Base-by-base conservation (phyloP, 805 yeast species). In the Komagataella phaffii region DNA sequence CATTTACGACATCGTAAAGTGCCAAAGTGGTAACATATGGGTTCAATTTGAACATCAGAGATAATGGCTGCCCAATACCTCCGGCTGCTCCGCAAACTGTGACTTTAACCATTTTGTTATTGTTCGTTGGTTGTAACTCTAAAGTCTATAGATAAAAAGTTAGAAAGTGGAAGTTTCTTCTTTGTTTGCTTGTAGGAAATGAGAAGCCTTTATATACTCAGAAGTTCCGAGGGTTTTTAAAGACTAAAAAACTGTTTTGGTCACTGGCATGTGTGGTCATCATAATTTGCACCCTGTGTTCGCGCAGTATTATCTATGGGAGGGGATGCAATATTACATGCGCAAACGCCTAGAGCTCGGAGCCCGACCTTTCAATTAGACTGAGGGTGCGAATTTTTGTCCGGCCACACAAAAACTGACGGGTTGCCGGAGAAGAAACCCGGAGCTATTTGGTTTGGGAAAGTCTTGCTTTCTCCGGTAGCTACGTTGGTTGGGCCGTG, bases 11-110 rank as follows among this genome's bases (percentile, higher is more conserved):
- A 62, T 76, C 81, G 56, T 72, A 76, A 48, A 76, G 66, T 3
- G 79, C 67, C 59, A 76, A 71, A 54, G 75, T 70, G 24, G 65
- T 60, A 45, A 76, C 68, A 49, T 70, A 61, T 17, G 70, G 68
- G 56, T 76, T 75, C 52, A 76, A 63, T 63, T 76, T 76, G 53
- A 75, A 64, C 57, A 76, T 65, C 54, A 76, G 69, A 18, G 80
- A 75, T 53, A 76, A 67, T 46, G 81, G 80, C 64, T 76, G 81
- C 51, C 81, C 81, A 61, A 76, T 76, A 59, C 81, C 81, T 60
- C 96, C 96, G 51, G 91, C 89, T 53, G 96, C 96, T 57, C 96
- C 96, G 51, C 83, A 75, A 54, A 88, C 89, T 52, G 95, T 77
- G 51, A 83, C 91, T 72, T 85, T 87, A 18, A 52, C 52, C 56